phyloP scores from a whole-genome alignment of 2,329 filamentous ascomycete genomes.

The Fonsecaea multimorphosa region DNA sequence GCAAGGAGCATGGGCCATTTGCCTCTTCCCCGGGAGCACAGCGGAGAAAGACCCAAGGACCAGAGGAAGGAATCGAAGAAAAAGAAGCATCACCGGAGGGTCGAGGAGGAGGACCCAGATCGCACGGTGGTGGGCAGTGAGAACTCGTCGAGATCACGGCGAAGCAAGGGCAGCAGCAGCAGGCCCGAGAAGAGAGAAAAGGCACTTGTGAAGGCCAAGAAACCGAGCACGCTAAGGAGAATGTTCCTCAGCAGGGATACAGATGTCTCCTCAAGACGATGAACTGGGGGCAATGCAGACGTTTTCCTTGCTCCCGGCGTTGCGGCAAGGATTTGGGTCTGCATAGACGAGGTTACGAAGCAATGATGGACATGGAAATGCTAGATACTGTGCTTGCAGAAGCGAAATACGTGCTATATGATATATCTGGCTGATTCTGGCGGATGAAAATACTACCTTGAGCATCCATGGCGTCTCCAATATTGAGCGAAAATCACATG shows the following conservation, averaged over 20 bases:
- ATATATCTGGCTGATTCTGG: not conserved
- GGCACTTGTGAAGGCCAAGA: constrained; percentile 43
- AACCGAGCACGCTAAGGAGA: constrained; percentile 44
- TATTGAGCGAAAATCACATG: not conserved
- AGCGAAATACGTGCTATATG: constrained; percentile 6
- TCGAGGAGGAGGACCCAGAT: constrained; percentile 30
- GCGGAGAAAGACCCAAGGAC: constrained; percentile 41
- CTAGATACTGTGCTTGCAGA: constrained; percentile 12
- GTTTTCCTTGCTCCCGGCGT: not conserved
- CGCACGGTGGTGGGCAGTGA: constrained; percentile 33
- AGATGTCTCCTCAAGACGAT: constrained; percentile 25
- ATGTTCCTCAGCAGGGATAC: constrained; percentile 36
- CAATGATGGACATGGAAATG: constrained; percentile 15
- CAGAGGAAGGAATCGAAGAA: constrained; percentile 41
- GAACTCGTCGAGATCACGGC: constrained; percentile 28
- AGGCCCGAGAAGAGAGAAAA: constrained; percentile 34
- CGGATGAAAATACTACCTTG: not conserved
- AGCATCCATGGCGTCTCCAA: not conserved
- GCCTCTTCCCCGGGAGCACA: constrained; percentile 35
- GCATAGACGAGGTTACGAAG: constrained; percentile 13
- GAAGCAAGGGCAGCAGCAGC: constrained; percentile 24
- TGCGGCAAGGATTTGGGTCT: not conserved
- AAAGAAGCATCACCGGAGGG: constrained; percentile 32
- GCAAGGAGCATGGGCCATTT: constrained; percentile 54
- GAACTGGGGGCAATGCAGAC: constrained; percentile 8